These are phyloP conservation scores for Leishmania tarentolae DNA, from an alignment of 208 protist species.

Conservation along the genomic window DNA sequence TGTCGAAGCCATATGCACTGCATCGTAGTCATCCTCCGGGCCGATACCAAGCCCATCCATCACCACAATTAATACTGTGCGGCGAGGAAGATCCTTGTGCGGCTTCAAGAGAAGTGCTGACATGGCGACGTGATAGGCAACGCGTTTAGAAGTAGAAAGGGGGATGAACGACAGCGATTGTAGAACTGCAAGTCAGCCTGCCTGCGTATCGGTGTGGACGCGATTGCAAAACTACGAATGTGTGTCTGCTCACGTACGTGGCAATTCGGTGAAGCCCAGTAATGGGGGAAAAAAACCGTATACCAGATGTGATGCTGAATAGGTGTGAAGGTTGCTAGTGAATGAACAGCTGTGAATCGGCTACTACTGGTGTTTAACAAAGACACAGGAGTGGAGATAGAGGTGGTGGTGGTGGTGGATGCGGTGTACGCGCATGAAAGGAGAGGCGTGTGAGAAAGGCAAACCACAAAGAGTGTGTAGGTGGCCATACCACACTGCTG, in stretches of 20 bases:
- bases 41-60: constrained; percentile 92
- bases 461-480: too few species aligned
- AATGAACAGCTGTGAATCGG: not conserved
- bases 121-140: constrained; percentile 36
- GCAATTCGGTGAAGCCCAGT: not conserved
- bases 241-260: not conserved
- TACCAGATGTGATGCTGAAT: not conserved
- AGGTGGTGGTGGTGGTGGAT: not conserved
- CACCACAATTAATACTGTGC: constrained; percentile 84
- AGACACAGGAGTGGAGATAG: not conserved
- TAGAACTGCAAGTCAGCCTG: not conserved
- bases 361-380: not conserved
- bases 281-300: not conserved
- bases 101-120: constrained; percentile 50
- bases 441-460: not conserved
- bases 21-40: constrained; percentile 89
- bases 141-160: not conserved
- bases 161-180: not conserved
- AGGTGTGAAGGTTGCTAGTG: not conserved
- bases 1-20: constrained; percentile 90
- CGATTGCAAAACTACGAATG: too few species aligned
- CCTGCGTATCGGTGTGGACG: not conserved
- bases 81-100: constrained; percentile 76
- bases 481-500: not conserved
- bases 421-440: not conserved